Evolutionary conservation across 176 grass and related monocot species (phyloP).

Genomic region (Musa beccarii): DNA sequence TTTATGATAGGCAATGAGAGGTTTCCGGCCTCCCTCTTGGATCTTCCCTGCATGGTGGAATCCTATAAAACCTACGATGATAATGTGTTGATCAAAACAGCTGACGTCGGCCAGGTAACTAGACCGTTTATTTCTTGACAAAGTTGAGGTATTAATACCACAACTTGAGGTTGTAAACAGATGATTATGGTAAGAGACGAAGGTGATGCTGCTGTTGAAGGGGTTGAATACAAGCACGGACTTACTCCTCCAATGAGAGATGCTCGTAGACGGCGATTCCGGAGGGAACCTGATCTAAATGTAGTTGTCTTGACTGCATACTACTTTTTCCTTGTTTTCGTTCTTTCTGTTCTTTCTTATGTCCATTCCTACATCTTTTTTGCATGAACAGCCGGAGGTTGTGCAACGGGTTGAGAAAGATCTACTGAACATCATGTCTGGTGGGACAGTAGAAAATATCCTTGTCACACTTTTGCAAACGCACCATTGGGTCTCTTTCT

Average conservation of each 20-base stretch:
- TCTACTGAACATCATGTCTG: conserved; percentile 64
- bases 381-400: conserved; percentile 54
- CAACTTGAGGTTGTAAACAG: conserved; percentile 31
- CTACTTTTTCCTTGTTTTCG: not conserved
- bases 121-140: not conserved
- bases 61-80: conserved; percentile 94
- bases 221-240: conserved; percentile 79
- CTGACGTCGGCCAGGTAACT: conserved; percentile 77
- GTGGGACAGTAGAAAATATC: conserved; percentile 58
- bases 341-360: not conserved
- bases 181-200: conserved; percentile 83
- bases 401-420: conserved; percentile 78
- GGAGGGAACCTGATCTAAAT: not conserved
- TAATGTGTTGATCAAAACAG: conserved; percentile 78
- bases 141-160: not conserved
- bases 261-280: no score
- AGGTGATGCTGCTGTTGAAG: conserved; percentile 66
- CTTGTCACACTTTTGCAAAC: conserved; percentile 7
- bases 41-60: conserved; percentile 63
- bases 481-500: not conserved
- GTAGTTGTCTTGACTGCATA: conserved; percentile 31
- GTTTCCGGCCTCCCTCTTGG: conserved; percentile 74
- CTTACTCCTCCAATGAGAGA: conserved; percentile 30
- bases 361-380: not conserved
- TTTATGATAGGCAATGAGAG: conserved; percentile 73